Conservation (phyloP, 495 filamentous ascomycete genomes). For the Hypoxylon trugodes region DNA sequence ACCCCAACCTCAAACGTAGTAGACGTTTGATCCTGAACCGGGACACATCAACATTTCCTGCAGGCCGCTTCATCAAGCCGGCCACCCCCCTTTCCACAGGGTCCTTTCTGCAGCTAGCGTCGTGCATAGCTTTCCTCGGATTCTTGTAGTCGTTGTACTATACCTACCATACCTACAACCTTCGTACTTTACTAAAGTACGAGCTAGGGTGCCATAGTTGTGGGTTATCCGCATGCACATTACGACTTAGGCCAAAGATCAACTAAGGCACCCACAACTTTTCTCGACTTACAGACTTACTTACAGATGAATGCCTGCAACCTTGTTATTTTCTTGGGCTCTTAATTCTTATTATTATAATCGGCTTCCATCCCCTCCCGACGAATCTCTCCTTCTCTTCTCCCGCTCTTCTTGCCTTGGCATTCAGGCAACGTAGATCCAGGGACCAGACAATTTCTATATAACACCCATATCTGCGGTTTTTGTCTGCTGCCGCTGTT, state of each 20-base stretch:
- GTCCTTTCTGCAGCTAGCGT: constrained; percentile 34
- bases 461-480: constrained; percentile 26
- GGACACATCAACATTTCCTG: constrained; percentile 36
- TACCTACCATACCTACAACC: constrained; percentile 17
- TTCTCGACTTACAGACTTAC: constrained; percentile 15
- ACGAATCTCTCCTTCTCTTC: constrained; percentile 12
- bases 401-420: constrained; percentile 39
- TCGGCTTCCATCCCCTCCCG: constrained; percentile 32
- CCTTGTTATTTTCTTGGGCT: constrained; percentile 6
- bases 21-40: constrained; percentile 36
- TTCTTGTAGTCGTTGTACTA: constrained; percentile 20
- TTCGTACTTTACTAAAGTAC: constrained; percentile 25
- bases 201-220: constrained; percentile 33
- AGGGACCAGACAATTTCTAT: constrained; percentile 23
- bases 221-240: constrained; percentile 42
- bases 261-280: constrained; percentile 21
- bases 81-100: constrained; percentile 31
- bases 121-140: constrained; percentile 17
- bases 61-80: constrained; percentile 34
- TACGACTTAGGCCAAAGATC: constrained; percentile 42
- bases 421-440: constrained; percentile 42
- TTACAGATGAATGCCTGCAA: constrained; percentile 24
- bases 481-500: no score
- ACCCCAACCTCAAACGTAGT: constrained; percentile 32
- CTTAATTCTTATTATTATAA: constrained; percentile 33